Base-by-base conservation (phyloP, 2,329 filamentous ascomycete species). In the Penicillium palitans region DNA sequence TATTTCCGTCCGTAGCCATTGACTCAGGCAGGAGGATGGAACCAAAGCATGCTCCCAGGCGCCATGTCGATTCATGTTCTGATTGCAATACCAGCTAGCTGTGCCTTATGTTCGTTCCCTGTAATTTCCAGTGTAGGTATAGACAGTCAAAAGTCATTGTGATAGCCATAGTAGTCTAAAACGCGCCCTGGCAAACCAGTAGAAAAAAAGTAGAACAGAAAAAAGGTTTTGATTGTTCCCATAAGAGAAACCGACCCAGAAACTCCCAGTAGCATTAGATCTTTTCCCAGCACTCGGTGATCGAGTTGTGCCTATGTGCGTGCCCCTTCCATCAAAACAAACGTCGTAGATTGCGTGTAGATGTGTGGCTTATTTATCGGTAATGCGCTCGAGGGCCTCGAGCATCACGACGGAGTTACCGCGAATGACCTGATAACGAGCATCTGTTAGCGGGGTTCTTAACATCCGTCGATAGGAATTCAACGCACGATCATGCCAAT, bases 351-450 rank as follows among this genome's bases (percentile, higher is more conserved):
- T 58, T 44, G 47, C 55, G 57, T 27, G 59, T 55, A 45, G 48
- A 46, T 42, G 13, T 47, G 50, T 54, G 40, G 44, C 65, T 73
- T 72, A 77, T 72, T 77, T 76, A 52, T 78, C 75, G 63, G 68
- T 70, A 63, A 78, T 78, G 58, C 76, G 76, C 61, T 78, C 76
- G 17, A 78, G 66, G 40, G 76, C 76, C 79, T 99, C 96, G 56
- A 99, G 85, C 93, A 99, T 97, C 56, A 99, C 93, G 27, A 99
- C 93, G 2, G 93, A 96, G 79, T 99, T 99, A 64, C 95, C 95
- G 68, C 96, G 90, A 71, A 99, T 97, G 65, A 97, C 90, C 89
- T 92, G 29, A 27, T 39, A 25, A 27, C 29, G 13, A 29, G 6
- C n/a, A 25, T 25, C 33, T 8, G 52, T 65, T 58, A 66, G 65